Evolutionary conservation across 257 asterid species (phyloP).

Genomic region (Gentiana macrophylla): DNA sequence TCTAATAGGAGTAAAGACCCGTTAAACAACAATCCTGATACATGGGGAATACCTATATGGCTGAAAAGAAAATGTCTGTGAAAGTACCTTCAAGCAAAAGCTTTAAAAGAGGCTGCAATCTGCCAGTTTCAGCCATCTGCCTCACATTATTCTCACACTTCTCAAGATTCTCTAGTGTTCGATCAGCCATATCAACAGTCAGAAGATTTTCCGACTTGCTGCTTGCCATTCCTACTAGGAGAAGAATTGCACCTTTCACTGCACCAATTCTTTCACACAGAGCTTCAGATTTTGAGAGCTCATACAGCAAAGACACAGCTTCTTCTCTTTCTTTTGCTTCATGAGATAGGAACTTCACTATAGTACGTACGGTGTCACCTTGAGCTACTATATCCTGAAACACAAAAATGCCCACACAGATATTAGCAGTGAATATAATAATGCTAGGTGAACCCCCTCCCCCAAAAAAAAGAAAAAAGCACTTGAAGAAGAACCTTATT

Average conservation of each 20-base stretch:
- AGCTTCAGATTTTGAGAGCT: conserved; percentile 71
- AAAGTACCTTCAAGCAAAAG: conserved; percentile 74
- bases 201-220: conserved; percentile 69
- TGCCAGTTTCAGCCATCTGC: conserved; percentile 87
- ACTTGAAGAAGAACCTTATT: conserved; percentile 72
- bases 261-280: conserved; percentile 82
- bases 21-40: too few relatives aligned
- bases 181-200: conserved; percentile 74
- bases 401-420: conserved; percentile 9
- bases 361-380: conserved; percentile 79
- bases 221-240: conserved; percentile 87
- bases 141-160: conserved; percentile 82
- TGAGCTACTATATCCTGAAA: conserved; percentile 87
- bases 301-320: conserved; percentile 73
- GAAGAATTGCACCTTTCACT: conserved; percentile 75
- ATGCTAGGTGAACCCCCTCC: too few relatives aligned
- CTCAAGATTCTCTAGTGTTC: conserved; percentile 69
- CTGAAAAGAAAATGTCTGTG: conserved; percentile 1
- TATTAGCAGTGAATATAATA: neutral
- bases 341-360: conserved; percentile 66
- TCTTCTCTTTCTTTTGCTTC: conserved; percentile 86
- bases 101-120: conserved; percentile 72
- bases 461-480: neutral
- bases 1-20: too few relatives aligned
- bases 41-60: neutral